phyloP scores from a whole-genome alignment of 169 alveolate genomes.

The Eimeria zaria region DNA sequence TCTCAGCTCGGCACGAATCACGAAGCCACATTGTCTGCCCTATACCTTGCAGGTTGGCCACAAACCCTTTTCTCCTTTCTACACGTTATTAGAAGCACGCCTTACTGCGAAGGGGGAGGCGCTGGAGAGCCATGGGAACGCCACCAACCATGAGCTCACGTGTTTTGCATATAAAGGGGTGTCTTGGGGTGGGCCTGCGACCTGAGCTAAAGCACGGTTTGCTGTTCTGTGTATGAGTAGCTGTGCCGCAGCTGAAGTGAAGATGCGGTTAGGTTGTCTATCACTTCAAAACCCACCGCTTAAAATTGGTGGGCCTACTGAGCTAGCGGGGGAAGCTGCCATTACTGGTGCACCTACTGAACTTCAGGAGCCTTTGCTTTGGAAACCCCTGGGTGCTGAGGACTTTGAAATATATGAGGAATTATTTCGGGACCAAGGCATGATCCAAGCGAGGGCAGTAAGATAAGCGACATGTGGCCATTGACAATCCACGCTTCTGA shows the following conservation, averaged over 20 bases:
- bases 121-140: neutral
- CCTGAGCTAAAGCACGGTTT: neutral
- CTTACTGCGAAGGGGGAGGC: neutral
- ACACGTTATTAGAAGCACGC: neutral
- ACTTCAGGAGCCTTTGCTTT: conserved; percentile 74
- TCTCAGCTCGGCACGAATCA: conserved; percentile 78
- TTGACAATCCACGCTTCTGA: neutral
- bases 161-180: neutral
- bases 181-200: neutral
- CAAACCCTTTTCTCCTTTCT: neutral
- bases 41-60: conserved; percentile 77
- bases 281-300: conserved; percentile 73
- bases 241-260: conserved; percentile 62
- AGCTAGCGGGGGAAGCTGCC: neutral
- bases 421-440: conserved; percentile 53
- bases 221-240: neutral
- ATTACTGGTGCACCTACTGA: conserved; percentile 57
- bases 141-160: neutral
- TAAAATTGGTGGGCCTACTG: conserved; percentile 30
- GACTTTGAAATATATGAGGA: conserved; percentile 72
- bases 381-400: conserved; percentile 73
- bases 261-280: conserved; percentile 63
- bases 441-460: conserved; percentile 73
- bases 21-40: conserved; percentile 80
- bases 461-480: neutral